Evolutionary conservation across 2,329 filamentous ascomycete species (phyloP).

Genomic region (Aureobasidium vineae): DNA sequence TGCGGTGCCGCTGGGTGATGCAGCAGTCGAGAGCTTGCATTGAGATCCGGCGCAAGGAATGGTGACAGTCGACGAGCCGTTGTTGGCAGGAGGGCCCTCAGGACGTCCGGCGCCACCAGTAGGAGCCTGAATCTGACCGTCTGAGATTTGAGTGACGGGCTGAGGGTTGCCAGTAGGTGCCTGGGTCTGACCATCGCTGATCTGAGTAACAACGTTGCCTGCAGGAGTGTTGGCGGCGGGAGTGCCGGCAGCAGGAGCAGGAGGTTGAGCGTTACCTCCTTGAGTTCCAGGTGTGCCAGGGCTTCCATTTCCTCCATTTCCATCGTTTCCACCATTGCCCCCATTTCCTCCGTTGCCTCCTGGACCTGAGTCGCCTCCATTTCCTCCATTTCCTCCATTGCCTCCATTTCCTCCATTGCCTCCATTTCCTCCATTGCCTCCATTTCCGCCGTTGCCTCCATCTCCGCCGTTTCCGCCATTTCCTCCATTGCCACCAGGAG

Average conservation of each 20-base stretch:
- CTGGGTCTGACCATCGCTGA: conserved; percentile 33
- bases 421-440: conserved; percentile 25
- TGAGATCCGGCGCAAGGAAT: conserved; percentile 33
- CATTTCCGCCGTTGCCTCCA: conserved; percentile 1
- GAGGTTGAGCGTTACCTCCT: not conserved
- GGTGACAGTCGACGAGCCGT: conserved; percentile 24
- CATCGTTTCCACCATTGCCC: conserved; percentile 8
- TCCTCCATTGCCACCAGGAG: conserved; percentile 28
- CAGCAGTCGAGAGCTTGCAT: conserved; percentile 30
- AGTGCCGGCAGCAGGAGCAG: not conserved
- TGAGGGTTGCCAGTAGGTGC: conserved; percentile 3
- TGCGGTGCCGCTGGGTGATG: conserved; percentile 28
- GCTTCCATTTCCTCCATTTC: conserved; percentile 8
- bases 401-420: conserved; percentile 22
- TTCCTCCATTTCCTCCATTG: conserved; percentile 26
- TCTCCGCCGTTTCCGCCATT: conserved; percentile 23
- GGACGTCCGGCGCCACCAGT: conserved; percentile 15
- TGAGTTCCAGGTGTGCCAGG: conserved; percentile 16
- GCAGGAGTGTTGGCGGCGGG: not conserved
- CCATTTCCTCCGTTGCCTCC: conserved; percentile 14
- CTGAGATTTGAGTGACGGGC: conserved; percentile 28
- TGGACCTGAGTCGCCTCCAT: not conserved
- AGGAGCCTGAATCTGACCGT: conserved; percentile 31
- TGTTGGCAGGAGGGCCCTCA: conserved; percentile 26
- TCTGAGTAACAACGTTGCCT: conserved; percentile 31